Base-by-base conservation (phyloP, 306 rosid genomes). In the Crataegus laevigata region DNA sequence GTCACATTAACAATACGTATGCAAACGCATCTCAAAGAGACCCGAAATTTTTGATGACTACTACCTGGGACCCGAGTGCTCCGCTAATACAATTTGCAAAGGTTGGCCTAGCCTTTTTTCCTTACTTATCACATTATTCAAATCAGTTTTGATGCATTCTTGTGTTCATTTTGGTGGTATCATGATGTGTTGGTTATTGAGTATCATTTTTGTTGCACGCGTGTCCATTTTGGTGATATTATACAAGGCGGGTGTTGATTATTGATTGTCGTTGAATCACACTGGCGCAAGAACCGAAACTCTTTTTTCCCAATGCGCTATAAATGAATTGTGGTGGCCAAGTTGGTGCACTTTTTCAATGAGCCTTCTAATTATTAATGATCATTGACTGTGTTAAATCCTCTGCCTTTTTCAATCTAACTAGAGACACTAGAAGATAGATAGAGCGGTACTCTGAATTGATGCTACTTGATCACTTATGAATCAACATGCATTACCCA, bases 251-350 rank as follows among this genome's bases (percentile, higher is more conserved):
- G 42, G 3, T 38, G 11, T 38, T 38, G 11, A 38, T 38, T 38
- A 8, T 38, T 38, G 42, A 38, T 38, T 38, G 42, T 38, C 42
- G 3, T 38, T 38, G 11, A 25, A 26, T 73, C 47, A 61, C 50
- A 26, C 73, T 80, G 45, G 75, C 40, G 67, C 80, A 94, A 97
- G 98, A 94, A 75, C 78, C 91, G 83, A 94, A 88, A 76, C 59
- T 86, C 54, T 90, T 94, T 72, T 90, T 94, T 74, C 98, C 98
- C 8, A 94, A 94, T 86, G 91, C 97, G 8, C 88, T 87, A 75
- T 86, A 87, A 79, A 90, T 91, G 86, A 94, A 94, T 82, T 96
- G 98, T 69, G 97, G 98, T 86, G 86, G 96, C 68, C 97, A 94
- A 96, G 98, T 91, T 75, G 57, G 90, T 84, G 67, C 29, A 24